Conservation (phyloP, 164 flowering plant species). For the Berberis thunbergii region DNA sequence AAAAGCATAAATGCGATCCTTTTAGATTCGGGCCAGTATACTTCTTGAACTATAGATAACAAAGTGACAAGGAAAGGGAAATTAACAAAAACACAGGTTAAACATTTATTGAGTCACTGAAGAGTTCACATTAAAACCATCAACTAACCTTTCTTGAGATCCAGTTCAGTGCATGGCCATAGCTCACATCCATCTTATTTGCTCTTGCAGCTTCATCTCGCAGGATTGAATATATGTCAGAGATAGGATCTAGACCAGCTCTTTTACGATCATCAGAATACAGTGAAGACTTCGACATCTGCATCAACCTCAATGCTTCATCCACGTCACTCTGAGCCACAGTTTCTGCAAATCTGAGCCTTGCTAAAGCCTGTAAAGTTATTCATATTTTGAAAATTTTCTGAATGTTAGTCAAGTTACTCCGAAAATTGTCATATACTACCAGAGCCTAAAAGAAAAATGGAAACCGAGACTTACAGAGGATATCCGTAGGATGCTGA, state of each 20-base stretch:
- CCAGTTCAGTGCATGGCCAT: conserved; percentile 93
- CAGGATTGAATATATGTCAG: conserved; percentile 88
- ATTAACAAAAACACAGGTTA: too few relatives aligned
- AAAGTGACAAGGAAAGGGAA: too few relatives aligned
- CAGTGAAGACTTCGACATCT: conserved; percentile 96
- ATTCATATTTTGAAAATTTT: too few relatives aligned
- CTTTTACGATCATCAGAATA: conserved; percentile 88
- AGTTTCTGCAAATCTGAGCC: conserved; percentile 85
- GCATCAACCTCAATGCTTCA: conserved; percentile 95
- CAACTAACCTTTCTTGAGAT: conserved; percentile 87
- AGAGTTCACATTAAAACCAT: background rate
- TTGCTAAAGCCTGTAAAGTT: conserved; percentile 74
- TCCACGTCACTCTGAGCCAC: conserved; percentile 99
- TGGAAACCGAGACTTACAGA: conserved; percentile 47
- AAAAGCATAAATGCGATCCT: too few relatives aligned
- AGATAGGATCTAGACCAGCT: conserved; percentile 96
- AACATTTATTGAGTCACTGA: background rate
- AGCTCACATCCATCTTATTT: conserved; percentile 67
- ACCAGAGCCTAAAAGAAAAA: background rate
- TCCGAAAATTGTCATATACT: too few relatives aligned
- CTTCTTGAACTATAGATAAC: too few relatives aligned
- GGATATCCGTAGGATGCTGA: conserved; percentile 95
- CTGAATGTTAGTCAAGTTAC: too few relatives aligned
- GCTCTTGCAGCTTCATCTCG: conserved; percentile 94
- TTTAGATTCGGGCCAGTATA: too few relatives aligned